Conservation (phyloP, 345 rosid genomes). For the Linum trigynum region DNA sequence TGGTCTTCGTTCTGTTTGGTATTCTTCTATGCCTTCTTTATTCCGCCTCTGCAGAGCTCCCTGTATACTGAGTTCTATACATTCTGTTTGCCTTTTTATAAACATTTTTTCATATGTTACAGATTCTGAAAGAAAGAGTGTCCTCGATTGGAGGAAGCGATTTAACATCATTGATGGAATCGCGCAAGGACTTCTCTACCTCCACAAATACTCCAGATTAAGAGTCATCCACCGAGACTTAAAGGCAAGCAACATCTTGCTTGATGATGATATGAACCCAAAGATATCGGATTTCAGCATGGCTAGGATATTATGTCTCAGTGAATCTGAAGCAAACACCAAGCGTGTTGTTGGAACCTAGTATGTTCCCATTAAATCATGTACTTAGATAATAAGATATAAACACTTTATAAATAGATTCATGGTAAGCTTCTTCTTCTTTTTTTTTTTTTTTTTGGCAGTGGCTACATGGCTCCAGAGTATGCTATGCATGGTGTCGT, state of each 20-base stretch:
- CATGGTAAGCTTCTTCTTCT: not conserved
- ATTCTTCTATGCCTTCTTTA: not conserved
- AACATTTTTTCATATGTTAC: not conserved
- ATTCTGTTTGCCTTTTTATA: not conserved
- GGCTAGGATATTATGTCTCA: not conserved
- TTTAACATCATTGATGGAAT: conserved; percentile 1
- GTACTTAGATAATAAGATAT: too few relatives aligned
- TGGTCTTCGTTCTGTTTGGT: conserved; percentile 8
- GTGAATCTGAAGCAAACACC: conserved; percentile 7
- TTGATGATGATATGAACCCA: conserved; percentile 13
- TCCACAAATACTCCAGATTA: conserved; percentile 13
- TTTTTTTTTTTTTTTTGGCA: not conserved
- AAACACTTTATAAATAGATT: too few relatives aligned
- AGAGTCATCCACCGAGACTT: conserved; percentile 5
- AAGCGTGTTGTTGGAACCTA: conserved; percentile 10
- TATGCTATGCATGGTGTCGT: conserved; percentile 8
- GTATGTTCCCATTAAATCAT: conserved; percentile 7
- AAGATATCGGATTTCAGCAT: conserved; percentile 10
- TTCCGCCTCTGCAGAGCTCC: too few relatives aligned
- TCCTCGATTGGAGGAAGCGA: not conserved
- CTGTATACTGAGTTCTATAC: too few relatives aligned
- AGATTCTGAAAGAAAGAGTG: not conserved
- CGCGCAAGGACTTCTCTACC: conserved; percentile 9
- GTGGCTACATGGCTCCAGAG: conserved; percentile 15
- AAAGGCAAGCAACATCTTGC: not conserved